These are phyloP conservation scores for Akanthomyces uredinophilus DNA, from an alignment of 2,329 filamentous ascomycete genomes.

Conservation along the genomic window DNA sequence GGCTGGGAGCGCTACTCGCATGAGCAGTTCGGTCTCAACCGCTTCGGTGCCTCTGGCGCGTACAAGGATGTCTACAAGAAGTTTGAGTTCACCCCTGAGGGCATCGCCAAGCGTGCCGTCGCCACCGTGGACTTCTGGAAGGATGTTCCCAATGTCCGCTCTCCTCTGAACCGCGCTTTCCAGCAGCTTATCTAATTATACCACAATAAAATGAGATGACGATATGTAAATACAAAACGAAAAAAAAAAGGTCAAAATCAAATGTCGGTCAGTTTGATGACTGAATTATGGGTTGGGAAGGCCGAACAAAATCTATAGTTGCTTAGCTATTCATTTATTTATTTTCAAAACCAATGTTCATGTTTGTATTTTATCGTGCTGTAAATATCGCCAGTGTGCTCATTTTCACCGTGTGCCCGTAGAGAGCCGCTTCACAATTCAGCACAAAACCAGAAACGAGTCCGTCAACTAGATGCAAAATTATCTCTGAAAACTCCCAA, in stretches of 20 bases:
- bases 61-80: slow-evolving; percentile 99
- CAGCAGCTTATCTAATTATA: slow-evolving; percentile 82
- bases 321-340: not conserved
- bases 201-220: not conserved
- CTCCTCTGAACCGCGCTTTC: slow-evolving; percentile 95
- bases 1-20: slow-evolving; percentile 99
- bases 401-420: not conserved
- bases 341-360: not conserved
- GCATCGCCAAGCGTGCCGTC: slow-evolving; percentile 88
- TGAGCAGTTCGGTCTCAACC: slow-evolving; percentile 99
- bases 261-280: not conserved
- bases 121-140: slow-evolving; percentile 98
- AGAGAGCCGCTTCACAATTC: not conserved
- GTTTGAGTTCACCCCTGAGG: slow-evolving; percentile 98
- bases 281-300: not conserved
- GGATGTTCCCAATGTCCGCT: slow-evolving; percentile 82
- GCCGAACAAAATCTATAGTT: not conserved
- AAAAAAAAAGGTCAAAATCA: not conserved
- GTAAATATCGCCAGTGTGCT: not conserved
- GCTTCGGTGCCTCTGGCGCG: slow-evolving; percentile 93
- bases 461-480: slow-evolving; percentile 10
- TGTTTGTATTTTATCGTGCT: not conserved
- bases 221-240: not conserved
- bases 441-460: not conserved
- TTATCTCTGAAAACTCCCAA: slow-evolving; percentile 14